phyloP scores from a whole-genome alignment of 805 yeast species.

The Yamadazyma takamatsuzukensis region DNA sequence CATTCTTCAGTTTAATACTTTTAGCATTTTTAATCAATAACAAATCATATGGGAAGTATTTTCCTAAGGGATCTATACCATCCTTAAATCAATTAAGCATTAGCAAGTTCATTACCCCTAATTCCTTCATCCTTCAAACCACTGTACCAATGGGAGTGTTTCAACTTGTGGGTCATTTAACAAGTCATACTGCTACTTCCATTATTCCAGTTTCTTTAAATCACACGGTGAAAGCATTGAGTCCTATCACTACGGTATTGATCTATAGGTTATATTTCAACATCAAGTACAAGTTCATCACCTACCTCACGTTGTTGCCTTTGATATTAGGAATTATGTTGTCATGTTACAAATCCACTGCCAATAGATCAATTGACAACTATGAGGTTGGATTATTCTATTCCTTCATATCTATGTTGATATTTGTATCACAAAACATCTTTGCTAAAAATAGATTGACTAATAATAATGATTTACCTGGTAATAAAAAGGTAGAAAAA shows the following conservation, averaged over 20 bases:
- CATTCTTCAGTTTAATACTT: constrained; percentile 48
- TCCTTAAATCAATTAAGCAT: constrained; percentile 21
- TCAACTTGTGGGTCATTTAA: constrained; percentile 88
- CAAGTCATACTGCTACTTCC: constrained; percentile 89
- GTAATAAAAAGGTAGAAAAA: constrained; percentile 16
- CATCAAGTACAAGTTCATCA: constrained; percentile 53
- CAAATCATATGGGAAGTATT: constrained; percentile 10
- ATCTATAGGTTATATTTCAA: constrained; percentile 66
- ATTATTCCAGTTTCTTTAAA: constrained; percentile 92
- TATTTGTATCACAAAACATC: constrained; percentile 75
- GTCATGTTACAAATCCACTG: constrained; percentile 54
- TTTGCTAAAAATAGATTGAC: constrained; percentile 75
- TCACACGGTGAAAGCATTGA: constrained; percentile 88
- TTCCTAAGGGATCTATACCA: constrained; percentile 52
- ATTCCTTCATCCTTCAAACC: constrained; percentile 48
- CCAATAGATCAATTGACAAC: background rate
- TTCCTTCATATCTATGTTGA: constrained; percentile 56
- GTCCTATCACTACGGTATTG: constrained; percentile 84
- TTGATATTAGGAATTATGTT: constrained; percentile 82
- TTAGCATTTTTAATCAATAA: constrained; percentile 5
- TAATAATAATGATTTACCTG: constrained; percentile 19
- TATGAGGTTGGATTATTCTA: constrained; percentile 42
- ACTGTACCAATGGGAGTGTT: constrained; percentile 94
- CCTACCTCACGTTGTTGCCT: constrained; percentile 79
- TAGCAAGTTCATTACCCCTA: constrained; percentile 50